phyloP scores from a whole-genome alignment of 2,329 filamentous ascomycete species.

The Aaosphaeria arxii region DNA sequence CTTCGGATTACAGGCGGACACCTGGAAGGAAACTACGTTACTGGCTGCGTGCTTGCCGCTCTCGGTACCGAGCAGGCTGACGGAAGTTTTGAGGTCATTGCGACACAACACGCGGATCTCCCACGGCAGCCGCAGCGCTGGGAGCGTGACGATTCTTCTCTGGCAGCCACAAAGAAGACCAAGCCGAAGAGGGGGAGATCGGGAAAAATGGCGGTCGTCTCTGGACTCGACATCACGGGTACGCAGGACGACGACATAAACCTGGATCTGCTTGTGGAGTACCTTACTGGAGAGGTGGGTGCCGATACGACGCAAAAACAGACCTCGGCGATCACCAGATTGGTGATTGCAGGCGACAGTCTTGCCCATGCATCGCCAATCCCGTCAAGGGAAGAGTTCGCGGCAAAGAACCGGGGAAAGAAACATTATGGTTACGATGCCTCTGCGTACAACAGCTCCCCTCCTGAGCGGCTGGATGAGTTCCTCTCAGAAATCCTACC shows the following conservation, averaged over 20 bases:
- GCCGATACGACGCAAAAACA: constrained; percentile 58
- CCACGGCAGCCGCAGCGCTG: constrained; percentile 79
- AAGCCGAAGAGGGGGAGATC: constrained; percentile 44
- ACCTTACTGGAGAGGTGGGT: constrained; percentile 77
- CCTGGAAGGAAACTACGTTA: constrained; percentile 72
- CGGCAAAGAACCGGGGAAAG: constrained; percentile 47
- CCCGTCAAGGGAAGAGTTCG: constrained; percentile 45
- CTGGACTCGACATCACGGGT: constrained; percentile 80
- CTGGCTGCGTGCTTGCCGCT: constrained; percentile 89
- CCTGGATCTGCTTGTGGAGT: constrained; percentile 78
- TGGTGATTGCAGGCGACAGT: constrained; percentile 91
- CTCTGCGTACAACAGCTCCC: constrained; percentile 79
- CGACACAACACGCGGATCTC: constrained; percentile 84
- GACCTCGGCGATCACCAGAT: constrained; percentile 69
- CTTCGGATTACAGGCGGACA: constrained; percentile 72
- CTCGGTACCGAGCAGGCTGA: constrained; percentile 90
- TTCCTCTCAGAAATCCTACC: constrained; percentile 81
- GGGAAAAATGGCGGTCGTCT: constrained; percentile 82
- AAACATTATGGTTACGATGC: constrained; percentile 97
- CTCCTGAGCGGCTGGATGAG: constrained; percentile 77
- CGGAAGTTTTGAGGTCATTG: constrained; percentile 89
- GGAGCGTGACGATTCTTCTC: constrained; percentile 58
- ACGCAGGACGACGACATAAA: constrained; percentile 71
- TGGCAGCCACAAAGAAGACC: constrained; percentile 32
- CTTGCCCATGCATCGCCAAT: constrained; percentile 54